These are phyloP conservation scores for Solanum gracilifrons DNA, from an alignment of 257 asterid species.

Conservation along the genomic window DNA sequence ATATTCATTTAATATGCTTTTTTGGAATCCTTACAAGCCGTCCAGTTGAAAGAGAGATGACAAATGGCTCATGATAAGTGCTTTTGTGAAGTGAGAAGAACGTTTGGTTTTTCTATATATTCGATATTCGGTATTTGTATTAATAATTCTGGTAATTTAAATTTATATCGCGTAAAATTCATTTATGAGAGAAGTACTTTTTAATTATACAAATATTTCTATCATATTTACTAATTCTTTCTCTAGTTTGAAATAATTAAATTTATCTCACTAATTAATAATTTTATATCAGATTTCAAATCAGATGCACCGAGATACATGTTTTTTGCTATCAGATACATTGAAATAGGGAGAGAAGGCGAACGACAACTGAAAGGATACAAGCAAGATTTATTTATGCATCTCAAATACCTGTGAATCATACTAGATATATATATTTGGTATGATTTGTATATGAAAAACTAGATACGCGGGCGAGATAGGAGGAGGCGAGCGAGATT, in stretches of 20 bases:
- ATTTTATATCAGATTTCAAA: too few species aligned
- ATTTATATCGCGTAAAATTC: background rate
- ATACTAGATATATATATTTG: background rate
- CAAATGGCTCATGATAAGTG: background rate
- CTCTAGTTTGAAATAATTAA: too few species aligned
- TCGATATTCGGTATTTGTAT: accelerated
- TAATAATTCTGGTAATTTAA: background rate
- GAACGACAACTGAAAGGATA: background rate
- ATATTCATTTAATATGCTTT: background rate
- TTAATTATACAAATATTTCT: too few species aligned
- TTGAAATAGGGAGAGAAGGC: background rate
- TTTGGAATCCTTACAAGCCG: background rate
- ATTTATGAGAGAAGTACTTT: background rate
- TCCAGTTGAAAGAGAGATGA: background rate
- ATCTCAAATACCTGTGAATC: background rate
- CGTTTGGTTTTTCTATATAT: background rate
- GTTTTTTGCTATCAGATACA: too few species aligned
- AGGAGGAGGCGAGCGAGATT: too few species aligned
- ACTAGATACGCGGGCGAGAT: background rate
- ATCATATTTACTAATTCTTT: too few species aligned
- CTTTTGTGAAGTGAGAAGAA: background rate
- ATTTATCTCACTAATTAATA: too few species aligned
- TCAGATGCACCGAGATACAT: too few species aligned
- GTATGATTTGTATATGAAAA: too few species aligned
- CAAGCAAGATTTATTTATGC: too few species aligned